phyloP scores from a whole-genome alignment of 345 rosid genomes.

The thale cress (Arabidopsis thaliana) region DNA sequence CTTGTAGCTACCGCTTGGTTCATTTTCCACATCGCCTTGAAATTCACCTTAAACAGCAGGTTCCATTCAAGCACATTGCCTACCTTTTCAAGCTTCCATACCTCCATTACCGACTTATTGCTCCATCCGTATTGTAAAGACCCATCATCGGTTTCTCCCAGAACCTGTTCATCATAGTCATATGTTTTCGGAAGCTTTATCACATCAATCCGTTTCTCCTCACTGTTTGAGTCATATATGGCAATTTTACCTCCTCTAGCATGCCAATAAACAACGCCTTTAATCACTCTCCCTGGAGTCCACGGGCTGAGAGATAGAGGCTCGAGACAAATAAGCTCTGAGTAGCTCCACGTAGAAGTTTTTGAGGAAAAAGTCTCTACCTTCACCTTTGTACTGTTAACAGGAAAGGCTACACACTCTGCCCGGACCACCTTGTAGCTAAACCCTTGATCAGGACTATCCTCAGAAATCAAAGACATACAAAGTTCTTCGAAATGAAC shows the following conservation, averaged over 20 bases:
- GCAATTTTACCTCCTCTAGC: conserved; percentile 57
- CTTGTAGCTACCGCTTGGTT: conserved; percentile 45
- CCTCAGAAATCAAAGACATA: conserved; percentile 65
- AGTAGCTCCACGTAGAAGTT: conserved; percentile 61
- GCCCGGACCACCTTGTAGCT: conserved; percentile 64
- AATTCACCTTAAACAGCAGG: conserved; percentile 50
- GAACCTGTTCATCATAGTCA: conserved; percentile 59
- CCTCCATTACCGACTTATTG: conserved; percentile 51
- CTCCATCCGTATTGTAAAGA: conserved; percentile 65
- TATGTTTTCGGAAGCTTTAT: conserved; percentile 55
- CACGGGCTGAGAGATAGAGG: conserved; percentile 56
- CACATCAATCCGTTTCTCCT: conserved; percentile 47
- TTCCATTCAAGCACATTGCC: conserved; percentile 47
- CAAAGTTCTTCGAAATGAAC: conserved; percentile 60
- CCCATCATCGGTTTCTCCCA: conserved; percentile 65
- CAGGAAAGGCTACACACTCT: conserved; percentile 51
- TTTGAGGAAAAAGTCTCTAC: conserved; percentile 61
- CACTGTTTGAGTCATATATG: conserved; percentile 52
- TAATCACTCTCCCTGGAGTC: conserved; percentile 56
- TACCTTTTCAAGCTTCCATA: conserved; percentile 59
- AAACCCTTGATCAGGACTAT: conserved; percentile 45
- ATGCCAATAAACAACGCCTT: conserved; percentile 60
- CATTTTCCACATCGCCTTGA: conserved; percentile 60
- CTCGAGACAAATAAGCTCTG: conserved; percentile 54
- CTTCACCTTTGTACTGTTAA: conserved; percentile 44